These are phyloP conservation scores for Pogostemon cablin DNA, from an alignment of 257 asterid genomes.

Conservation along the genomic window DNA sequence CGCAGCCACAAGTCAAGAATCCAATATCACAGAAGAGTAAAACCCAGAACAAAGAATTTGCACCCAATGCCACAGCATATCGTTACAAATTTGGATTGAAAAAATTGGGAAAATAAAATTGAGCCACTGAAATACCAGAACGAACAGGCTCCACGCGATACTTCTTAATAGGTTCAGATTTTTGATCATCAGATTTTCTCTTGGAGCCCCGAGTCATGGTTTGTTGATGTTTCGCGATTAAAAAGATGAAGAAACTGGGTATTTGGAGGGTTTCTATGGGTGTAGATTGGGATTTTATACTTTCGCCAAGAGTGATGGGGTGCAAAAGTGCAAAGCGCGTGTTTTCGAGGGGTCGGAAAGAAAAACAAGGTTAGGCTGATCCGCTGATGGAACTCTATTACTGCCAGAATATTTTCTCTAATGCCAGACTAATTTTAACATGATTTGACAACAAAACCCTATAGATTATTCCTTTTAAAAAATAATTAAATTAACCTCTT, in stretches of 20 bases:
- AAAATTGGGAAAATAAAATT: not conserved
- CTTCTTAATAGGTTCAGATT: constrained; percentile 50
- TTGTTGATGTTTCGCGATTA: not conserved
- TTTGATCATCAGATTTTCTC: constrained; percentile 62
- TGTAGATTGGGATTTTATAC: constrained; percentile 29
- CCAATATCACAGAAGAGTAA: constrained; percentile 21
- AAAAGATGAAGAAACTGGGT: constrained; percentile 5
- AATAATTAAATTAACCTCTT: not conserved
- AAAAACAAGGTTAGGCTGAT: not conserved
- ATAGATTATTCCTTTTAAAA: not conserved
- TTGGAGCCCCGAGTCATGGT: constrained; percentile 66
- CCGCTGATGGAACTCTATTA: not conserved
- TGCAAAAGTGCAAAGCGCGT: constrained; percentile 23
- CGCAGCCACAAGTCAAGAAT: constrained; percentile 30
- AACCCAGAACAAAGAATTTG: constrained; percentile 20
- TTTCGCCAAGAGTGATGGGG: constrained; percentile 25
- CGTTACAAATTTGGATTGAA: not conserved
- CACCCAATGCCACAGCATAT: constrained; percentile 15
- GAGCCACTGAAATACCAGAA: constrained; percentile 47
- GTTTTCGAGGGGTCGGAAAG: constrained; percentile 29
- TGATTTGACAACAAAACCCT: not conserved
- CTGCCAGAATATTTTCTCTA: constrained; percentile 4
- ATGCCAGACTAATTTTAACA: not conserved
- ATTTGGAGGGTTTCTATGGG: constrained; percentile 31
- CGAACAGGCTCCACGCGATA: constrained; percentile 52